These are phyloP conservation scores for Phoma herbarum DNA, from an alignment of 2,329 filamentous ascomycete species.

Conservation along the genomic window DNA sequence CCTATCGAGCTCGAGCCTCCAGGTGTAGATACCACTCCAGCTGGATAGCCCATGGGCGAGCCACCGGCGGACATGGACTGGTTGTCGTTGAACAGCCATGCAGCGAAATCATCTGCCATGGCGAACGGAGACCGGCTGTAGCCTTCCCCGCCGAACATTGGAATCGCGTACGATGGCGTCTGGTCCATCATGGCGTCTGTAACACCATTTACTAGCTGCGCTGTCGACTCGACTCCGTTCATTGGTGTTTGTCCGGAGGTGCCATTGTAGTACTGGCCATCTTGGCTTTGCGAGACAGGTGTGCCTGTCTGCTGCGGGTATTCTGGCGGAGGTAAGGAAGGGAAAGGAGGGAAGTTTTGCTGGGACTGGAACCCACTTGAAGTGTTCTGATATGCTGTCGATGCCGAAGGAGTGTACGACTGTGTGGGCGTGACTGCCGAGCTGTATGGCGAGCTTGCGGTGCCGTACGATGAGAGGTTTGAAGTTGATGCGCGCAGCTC, in stretches of 20 bases:
- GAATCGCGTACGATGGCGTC: conserved; percentile 70
- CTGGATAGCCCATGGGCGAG: conserved; percentile 51
- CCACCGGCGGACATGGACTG: conserved; percentile 54
- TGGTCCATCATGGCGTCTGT: conserved; percentile 54
- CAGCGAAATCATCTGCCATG: conserved; percentile 86
- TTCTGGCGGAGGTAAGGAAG: conserved; percentile 67
- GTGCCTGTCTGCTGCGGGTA: conserved; percentile 50
- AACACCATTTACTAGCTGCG: conserved; percentile 48
- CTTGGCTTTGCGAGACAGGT: conserved; percentile 48
- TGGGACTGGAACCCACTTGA: conserved; percentile 64
- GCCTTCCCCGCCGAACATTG: conserved; percentile 85
- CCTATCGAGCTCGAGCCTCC: conserved; percentile 53
- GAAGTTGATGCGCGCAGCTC: conserved; percentile 50
- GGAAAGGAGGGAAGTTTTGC: conserved; percentile 70
- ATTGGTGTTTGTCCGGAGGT: conserved; percentile 47
- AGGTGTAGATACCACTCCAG: conserved; percentile 47
- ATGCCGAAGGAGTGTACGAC: conserved; percentile 56
- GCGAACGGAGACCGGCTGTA: conserved; percentile 88
- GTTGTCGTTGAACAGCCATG: conserved; percentile 80
- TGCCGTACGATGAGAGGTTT: conserved; percentile 45
- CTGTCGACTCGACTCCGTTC: conserved; percentile 51
- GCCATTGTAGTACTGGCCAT: conserved; percentile 50
- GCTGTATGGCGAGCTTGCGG: conserved; percentile 46
- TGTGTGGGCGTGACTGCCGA: conserved; percentile 53
- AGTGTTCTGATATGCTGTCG: conserved; percentile 51